These are phyloP conservation scores for Takashimella koratensis DNA, from an alignment of 1,284 basidiomycete genomes.

Conservation along the genomic window DNA sequence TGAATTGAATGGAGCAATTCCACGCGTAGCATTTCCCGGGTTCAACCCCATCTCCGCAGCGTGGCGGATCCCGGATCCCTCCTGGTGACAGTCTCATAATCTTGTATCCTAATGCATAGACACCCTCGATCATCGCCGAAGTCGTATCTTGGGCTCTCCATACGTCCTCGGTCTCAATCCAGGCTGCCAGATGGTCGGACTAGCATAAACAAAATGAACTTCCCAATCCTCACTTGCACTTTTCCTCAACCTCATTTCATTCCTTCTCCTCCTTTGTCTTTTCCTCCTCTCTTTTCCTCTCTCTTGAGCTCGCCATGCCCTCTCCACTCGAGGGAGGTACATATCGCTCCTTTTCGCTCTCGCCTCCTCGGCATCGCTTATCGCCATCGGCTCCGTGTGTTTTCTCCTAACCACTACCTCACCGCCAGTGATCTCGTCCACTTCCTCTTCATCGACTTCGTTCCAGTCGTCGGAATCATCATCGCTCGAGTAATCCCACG, in stretches of 20 bases:
- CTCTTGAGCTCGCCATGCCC: constrained; percentile 24
- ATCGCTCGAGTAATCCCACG: constrained; percentile 3
- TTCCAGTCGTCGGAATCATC: constrained; percentile 24
- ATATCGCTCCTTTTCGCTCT: constrained; percentile 23
- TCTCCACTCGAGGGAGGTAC: constrained; percentile 31
- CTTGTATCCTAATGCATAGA: too few species aligned
- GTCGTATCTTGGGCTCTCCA: constrained; percentile 31
- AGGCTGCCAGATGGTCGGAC: constrained; percentile 35
- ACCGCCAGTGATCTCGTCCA: too few species aligned
- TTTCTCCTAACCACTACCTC: constrained; percentile 2
- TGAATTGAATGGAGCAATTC: not conserved
- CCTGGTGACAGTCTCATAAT: too few species aligned
- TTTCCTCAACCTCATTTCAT: constrained; percentile 10
- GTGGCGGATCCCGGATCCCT: too few species aligned
- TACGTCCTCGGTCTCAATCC: constrained; percentile 36
- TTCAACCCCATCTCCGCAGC: too few species aligned
- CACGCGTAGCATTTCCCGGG: not conserved
- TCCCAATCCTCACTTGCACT: constrained; percentile 29
- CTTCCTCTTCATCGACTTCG: constrained; percentile 15
- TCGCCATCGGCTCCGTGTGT: constrained; percentile 11
- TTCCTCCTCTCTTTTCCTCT: constrained; percentile 23
- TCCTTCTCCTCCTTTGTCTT: constrained; percentile 16
- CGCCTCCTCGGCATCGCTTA: constrained; percentile 19
- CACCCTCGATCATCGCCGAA: constrained; percentile 17
- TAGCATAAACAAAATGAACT: constrained; percentile 30